Evolutionary conservation across 768 basidiomycete genomes (phyloP).

Genomic region (Russula sp.): DNA sequence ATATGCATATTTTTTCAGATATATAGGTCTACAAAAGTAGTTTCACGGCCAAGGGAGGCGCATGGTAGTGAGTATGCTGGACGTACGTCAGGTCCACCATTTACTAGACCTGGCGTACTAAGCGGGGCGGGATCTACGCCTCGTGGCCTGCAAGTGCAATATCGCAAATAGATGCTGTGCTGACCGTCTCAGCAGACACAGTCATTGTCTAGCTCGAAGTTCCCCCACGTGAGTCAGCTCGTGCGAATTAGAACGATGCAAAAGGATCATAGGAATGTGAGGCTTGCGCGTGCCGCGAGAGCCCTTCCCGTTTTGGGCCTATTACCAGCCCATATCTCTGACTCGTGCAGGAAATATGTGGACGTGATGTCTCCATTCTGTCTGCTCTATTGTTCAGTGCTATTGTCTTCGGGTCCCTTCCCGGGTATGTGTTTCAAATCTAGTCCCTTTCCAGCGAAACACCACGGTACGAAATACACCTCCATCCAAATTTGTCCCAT

Average conservation of each 20-base stretch:
- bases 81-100: no score
- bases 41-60: no score
- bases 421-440: background rate
- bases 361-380: background rate
- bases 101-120: no score
- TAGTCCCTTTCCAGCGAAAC: background rate
- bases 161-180: no score
- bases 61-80: no score
- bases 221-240: slow-evolving; percentile 15
- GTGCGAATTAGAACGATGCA: background rate
- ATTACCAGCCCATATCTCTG: background rate
- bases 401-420: slow-evolving; percentile 9
- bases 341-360: background rate
- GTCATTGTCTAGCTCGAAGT: background rate
- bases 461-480: background rate
- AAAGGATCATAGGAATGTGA: background rate
- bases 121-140: no score
- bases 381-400: slow-evolving; percentile 4
- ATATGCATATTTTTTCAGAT: no score
- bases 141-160: no score
- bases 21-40: no score
- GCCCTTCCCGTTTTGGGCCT: background rate
- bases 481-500: background rate
- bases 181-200: background rate
- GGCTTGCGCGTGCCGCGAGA: background rate